A percentile compares a stretch with the other conserved stretches of the same genome.
These are phyloP conservation scores for Penicillium janthinellum DNA, from an alignment of 2,329 filamentous ascomycete species.

Conservation along the genomic window DNA sequence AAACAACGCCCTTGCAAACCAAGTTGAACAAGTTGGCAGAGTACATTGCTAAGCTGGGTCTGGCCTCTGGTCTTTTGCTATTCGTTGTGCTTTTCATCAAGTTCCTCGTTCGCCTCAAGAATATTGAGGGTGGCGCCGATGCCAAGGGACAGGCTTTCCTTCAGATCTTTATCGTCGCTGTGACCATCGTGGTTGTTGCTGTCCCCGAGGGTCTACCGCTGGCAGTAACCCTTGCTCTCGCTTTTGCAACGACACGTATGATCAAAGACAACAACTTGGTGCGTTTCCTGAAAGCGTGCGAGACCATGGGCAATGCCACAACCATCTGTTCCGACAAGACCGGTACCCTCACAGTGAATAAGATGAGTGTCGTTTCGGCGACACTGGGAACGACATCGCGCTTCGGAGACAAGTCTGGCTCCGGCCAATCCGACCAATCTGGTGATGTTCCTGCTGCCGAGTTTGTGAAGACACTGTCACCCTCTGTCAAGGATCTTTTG, in stretches of 20 bases:
- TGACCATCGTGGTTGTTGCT: slow-evolving; percentile 62
- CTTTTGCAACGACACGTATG: slow-evolving; percentile 65
- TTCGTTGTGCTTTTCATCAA: slow-evolving; percentile 80
- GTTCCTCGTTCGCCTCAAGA: slow-evolving; percentile 65
- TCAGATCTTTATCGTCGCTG: slow-evolving; percentile 60
- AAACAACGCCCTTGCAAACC: slow-evolving; percentile 76
- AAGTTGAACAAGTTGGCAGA: slow-evolving; percentile 77
- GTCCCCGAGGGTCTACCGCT: slow-evolving; percentile 63
- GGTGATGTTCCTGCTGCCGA: slow-evolving; percentile 48
- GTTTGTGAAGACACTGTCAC: slow-evolving; percentile 55
- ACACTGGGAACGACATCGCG: slow-evolving; percentile 52
- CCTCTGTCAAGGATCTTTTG: slow-evolving; percentile 58
- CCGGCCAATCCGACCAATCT: slow-evolving; percentile 48
- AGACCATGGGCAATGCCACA: slow-evolving; percentile 67
- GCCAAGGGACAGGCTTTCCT: slow-evolving; percentile 61
- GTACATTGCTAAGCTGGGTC: slow-evolving; percentile 75
- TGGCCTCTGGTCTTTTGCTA: slow-evolving; percentile 70
- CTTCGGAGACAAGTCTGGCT: slow-evolving; percentile 46
- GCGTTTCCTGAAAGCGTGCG: slow-evolving; percentile 60
- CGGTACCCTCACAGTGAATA: slow-evolving; percentile 65
- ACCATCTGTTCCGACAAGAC: slow-evolving; percentile 68
- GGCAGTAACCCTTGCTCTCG: slow-evolving; percentile 63
- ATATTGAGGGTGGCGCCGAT: slow-evolving; percentile 48
- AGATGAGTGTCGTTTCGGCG: slow-evolving; percentile 63
- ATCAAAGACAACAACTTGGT: slow-evolving; percentile 65